Percentiles rank a stretch among this genome's conserved stretches.
Evolutionary conservation across 2,329 filamentous ascomycete species (phyloP).

Genomic region (Colletotrichum lupini): DNA sequence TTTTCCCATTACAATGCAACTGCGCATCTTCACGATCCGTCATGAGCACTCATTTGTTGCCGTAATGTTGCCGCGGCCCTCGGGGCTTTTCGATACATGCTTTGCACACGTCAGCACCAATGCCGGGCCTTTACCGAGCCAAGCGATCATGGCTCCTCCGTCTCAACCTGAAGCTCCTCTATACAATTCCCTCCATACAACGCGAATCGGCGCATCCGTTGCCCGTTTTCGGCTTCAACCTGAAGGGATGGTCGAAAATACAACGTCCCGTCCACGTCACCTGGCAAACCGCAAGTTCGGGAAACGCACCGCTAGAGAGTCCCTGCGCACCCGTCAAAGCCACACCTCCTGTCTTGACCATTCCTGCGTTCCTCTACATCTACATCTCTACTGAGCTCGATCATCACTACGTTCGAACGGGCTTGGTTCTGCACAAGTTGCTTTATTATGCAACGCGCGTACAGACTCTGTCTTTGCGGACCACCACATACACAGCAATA

Average conservation of each 20-base stretch:
- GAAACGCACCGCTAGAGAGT: conserved; percentile 1
- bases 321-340: conserved; percentile 22
- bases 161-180: too few species aligned
- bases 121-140: background rate
- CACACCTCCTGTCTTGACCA: background rate
- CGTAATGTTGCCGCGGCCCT: background rate
- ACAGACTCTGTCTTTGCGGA: background rate
- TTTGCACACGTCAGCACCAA: background rate
- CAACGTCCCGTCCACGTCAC: conserved; percentile 16
- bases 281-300: background rate
- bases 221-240: background rate
- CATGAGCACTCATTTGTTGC: background rate
- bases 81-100: background rate
- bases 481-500: background rate
- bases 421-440: conserved; percentile 5
- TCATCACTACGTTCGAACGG: conserved; percentile 6
- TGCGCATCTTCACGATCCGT: background rate
- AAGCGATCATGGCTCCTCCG: too few species aligned
- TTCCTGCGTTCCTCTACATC: background rate
- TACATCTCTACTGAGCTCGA: background rate
- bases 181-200: background rate
- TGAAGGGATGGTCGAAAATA: background rate
- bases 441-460: conserved; percentile 19
- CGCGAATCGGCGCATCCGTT: conserved; percentile 7
- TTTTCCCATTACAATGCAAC: background rate